A percentile compares a stretch with the other conserved stretches of the same genome.
Evolutionary conservation across 2,329 filamentous ascomycete species (phyloP).

Genomic region (Aureobasidium uvarum): DNA sequence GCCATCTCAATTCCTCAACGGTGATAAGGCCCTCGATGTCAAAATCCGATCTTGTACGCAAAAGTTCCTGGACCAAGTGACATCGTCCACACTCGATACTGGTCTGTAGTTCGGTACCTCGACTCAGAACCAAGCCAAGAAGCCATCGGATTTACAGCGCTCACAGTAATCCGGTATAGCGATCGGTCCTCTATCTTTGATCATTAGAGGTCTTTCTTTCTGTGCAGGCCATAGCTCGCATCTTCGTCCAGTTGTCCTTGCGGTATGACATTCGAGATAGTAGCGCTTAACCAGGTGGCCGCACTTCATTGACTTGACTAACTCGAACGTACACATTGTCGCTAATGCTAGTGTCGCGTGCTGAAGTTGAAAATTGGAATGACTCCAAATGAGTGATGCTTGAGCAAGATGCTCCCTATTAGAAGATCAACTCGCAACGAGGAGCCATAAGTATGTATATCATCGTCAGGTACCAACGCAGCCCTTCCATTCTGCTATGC

Average conservation of each 20-base stretch:
- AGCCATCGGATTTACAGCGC: conserved; percentile 12
- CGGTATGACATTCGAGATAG: conserved; percentile 17
- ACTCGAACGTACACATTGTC: conserved; percentile 18
- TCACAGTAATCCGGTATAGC: conserved; percentile 15
- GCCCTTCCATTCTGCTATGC: background rate
- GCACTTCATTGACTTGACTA: background rate
- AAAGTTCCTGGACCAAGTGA: background rate
- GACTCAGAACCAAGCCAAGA: conserved; percentile 7
- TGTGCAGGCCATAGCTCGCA: conserved; percentile 8
- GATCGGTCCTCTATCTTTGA: conserved; percentile 15
- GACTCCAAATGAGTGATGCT: background rate
- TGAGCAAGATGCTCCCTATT: background rate
- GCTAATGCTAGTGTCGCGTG: background rate
- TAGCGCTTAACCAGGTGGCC: conserved; percentile 12
- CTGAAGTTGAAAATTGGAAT: background rate
- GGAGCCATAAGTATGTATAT: background rate
- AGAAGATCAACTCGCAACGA: no score
- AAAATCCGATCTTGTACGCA: background rate
- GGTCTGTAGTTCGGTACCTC: no score
- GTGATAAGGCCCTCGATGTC: background rate
- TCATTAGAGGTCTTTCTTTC: conserved; percentile 14
- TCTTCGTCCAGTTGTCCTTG: background rate
- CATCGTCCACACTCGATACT: background rate
- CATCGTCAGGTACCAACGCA: background rate
- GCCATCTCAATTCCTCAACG: no score